phyloP scores from a whole-genome alignment of 148 eudicot genomes.

The Spergularia marina region DNA sequence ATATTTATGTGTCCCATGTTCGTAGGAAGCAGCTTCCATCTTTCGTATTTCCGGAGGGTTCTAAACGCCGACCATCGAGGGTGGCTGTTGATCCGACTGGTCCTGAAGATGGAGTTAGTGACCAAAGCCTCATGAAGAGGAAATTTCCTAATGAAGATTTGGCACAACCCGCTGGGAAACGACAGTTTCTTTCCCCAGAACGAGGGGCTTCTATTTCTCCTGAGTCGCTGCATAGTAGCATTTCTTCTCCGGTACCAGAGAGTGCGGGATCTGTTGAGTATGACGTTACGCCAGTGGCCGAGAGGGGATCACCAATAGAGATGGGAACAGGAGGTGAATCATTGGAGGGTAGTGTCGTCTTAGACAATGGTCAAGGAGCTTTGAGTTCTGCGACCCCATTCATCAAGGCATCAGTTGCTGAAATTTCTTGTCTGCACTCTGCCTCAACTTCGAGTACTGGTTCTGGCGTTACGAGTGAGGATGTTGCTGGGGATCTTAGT shows the following conservation, averaged over 20 bases:
- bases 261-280: conserved; percentile 23
- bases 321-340: conserved; percentile 1
- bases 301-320: conserved; percentile 10
- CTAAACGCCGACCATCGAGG: conserved; percentile 44
- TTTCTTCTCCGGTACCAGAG: conserved; percentile 20
- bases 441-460: conserved; percentile 26
- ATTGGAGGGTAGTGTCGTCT: not conserved
- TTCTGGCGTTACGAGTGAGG: conserved; percentile 25
- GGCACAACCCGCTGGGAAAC: conserved; percentile 28
- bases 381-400: not conserved
- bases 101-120: conserved; percentile 26
- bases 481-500: conserved; percentile 21
- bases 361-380: conserved; percentile 12
- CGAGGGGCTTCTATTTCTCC: conserved; percentile 45
- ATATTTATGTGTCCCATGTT: conserved; percentile 64
- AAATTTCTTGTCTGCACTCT: conserved; percentile 19
- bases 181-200: conserved; percentile 36
- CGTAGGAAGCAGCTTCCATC: conserved; percentile 64
- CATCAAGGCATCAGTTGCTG: conserved; percentile 11
- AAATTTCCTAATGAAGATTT: conserved; percentile 32
- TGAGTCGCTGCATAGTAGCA: conserved; percentile 31
- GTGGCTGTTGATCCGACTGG: conserved; percentile 23
- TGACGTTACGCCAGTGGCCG: conserved; percentile 12
- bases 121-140: conserved; percentile 40
- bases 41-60: conserved; percentile 61